Conservation (phyloP, 495 filamentous ascomycete genomes). For the Podospora didyma region DNA sequence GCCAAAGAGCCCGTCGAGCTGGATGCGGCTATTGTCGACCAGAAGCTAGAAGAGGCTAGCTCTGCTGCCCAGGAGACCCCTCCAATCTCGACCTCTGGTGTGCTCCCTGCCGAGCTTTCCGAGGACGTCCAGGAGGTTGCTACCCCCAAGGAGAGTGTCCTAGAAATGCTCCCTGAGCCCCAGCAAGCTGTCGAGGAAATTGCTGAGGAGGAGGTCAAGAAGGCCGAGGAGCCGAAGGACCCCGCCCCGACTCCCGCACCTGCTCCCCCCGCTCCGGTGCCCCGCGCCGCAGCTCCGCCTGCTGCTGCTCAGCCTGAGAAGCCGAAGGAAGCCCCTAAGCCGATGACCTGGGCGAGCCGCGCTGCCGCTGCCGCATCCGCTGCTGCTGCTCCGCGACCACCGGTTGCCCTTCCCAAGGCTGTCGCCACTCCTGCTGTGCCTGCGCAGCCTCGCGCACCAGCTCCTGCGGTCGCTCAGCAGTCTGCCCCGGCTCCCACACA, state of each 20-base stretch:
- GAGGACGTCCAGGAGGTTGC: conserved; percentile 29
- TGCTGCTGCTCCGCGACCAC: conserved; percentile 39
- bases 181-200: conserved; percentile 39
- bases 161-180: conserved; percentile 27
- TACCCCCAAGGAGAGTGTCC: conserved; percentile 48
- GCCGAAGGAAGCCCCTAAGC: conserved; percentile 46
- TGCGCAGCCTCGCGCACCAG: conserved; percentile 24
- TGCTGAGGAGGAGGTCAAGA: conserved; percentile 43
- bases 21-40: conserved; percentile 42
- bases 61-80: conserved; percentile 31
- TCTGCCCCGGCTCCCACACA: conserved; percentile 33
- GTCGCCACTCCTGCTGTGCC: conserved; percentile 38
- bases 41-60: conserved; percentile 47
- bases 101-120: conserved; percentile 42
- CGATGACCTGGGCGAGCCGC: conserved; percentile 90
- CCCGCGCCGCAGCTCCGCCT: conserved; percentile 32
- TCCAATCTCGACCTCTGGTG: conserved; percentile 36
- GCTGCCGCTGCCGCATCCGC: conserved; percentile 48
- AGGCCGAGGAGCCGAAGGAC: conserved; percentile 56
- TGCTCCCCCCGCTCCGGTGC: conserved; percentile 33
- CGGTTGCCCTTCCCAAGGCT: conserved; percentile 42
- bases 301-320: conserved; percentile 36
- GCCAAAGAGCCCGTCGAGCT: conserved; percentile 46
- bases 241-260: conserved; percentile 55
- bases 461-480: conserved; percentile 27